Conservation (phyloP, 345 rosid genomes). For the Melaleuca alternifolia region DNA sequence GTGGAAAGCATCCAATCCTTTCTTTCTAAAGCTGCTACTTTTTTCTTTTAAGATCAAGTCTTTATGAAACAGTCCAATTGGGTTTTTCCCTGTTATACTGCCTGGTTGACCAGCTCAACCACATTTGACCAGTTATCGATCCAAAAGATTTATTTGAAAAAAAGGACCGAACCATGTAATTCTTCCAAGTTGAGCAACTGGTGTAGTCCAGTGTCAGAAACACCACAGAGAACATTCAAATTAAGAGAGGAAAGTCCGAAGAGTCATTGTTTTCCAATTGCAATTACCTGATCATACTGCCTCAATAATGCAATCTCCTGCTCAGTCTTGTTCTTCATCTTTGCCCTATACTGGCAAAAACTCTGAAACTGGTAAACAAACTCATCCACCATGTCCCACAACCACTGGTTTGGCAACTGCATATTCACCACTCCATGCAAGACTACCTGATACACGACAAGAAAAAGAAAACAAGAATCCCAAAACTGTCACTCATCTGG, state of each 20-base stretch:
- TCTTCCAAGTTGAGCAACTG: background rate
- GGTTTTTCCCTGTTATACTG: background rate
- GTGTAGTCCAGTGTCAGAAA: background rate
- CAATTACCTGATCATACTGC: slow-evolving; percentile 64
- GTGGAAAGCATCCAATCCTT: background rate
- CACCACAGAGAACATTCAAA: background rate
- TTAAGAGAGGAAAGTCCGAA: background rate
- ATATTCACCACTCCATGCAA: slow-evolving; percentile 92
- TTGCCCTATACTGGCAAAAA: slow-evolving; percentile 92
- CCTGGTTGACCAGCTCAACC: background rate
- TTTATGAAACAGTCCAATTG: background rate
- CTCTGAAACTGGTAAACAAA: slow-evolving; percentile 97
- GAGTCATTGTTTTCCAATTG: background rate
- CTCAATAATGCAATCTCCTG: slow-evolving; percentile 74
- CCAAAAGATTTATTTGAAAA: background rate
- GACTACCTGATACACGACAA: slow-evolving; percentile 44
- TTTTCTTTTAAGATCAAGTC: background rate
- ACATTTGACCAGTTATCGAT: background rate
- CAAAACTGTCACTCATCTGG: background rate
- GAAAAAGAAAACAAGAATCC: background rate
- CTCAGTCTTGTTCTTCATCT: slow-evolving; percentile 89
- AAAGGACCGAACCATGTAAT: background rate
- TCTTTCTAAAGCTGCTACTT: background rate
- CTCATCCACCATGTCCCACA: slow-evolving; percentile 99
- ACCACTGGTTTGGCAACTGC: slow-evolving; percentile 97